These are phyloP conservation scores for Didymella exigua DNA, from an alignment of 2,329 filamentous ascomycete species.

Conservation along the genomic window DNA sequence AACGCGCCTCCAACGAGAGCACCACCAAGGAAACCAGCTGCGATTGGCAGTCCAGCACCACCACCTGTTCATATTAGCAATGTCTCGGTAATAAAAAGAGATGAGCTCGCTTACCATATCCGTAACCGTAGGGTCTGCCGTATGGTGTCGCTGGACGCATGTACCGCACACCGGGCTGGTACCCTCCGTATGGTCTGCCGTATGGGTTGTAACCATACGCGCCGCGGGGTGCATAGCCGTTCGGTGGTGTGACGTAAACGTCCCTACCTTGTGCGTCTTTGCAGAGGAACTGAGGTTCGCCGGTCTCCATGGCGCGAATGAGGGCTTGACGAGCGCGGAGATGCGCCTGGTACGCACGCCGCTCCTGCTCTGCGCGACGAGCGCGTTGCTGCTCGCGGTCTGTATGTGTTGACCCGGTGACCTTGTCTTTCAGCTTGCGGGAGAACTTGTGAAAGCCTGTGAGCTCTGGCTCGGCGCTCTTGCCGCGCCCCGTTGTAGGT, in stretches of 20 bases:
- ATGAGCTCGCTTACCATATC: constrained; percentile 36
- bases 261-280: constrained; percentile 60
- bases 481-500: constrained; percentile 2
- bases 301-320: constrained; percentile 58
- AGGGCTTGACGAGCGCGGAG: constrained; percentile 58
- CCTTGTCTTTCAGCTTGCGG: constrained; percentile 64
- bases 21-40: constrained; percentile 44
- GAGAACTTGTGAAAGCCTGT: constrained; percentile 55
- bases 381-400: constrained; percentile 57
- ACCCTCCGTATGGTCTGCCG: constrained; percentile 56
- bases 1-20: constrained; percentile 40
- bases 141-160: constrained; percentile 58
- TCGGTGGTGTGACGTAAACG: constrained; percentile 64
- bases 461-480: constrained; percentile 25
- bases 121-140: constrained; percentile 44
- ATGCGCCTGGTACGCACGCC: constrained; percentile 59
- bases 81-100: background rate
- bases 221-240: constrained; percentile 53
- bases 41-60: constrained; percentile 44
- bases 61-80: constrained; percentile 21
- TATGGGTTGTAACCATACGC: constrained; percentile 47
- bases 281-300: constrained; percentile 61
- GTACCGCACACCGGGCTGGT: constrained; percentile 57
- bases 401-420: constrained; percentile 63
- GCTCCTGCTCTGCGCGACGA: constrained; percentile 58